Percentiles rank a stretch among this genome's conserved stretches.
Conservation (phyloP, 163 green algal genomes). For the Scenedesmus sp. region DNA sequence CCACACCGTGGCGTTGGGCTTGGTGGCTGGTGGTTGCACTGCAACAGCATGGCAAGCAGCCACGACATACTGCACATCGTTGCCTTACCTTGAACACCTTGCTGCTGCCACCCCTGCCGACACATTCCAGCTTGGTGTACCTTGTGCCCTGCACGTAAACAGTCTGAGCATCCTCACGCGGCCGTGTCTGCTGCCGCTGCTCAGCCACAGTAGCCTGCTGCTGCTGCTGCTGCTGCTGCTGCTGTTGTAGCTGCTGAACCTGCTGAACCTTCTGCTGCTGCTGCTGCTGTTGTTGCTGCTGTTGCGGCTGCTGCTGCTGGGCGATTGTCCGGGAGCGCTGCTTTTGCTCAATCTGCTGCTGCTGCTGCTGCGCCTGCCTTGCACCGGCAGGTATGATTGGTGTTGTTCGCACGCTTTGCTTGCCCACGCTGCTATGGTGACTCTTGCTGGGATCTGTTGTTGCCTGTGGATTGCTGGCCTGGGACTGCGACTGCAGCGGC, state of each 20-base stretch:
- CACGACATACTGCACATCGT: neutral
- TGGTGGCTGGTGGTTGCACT: neutral
- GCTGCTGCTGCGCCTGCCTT: slow-evolving; percentile 36
- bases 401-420: neutral
- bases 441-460: neutral
- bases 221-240: neutral
- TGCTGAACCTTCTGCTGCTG: too few relatives aligned
- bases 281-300: slow-evolving; percentile 35
- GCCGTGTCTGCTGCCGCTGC: neutral
- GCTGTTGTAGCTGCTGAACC: slow-evolving; percentile 27
- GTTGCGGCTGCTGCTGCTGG: slow-evolving; percentile 44
- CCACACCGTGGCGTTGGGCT: neutral
- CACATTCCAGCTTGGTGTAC: slow-evolving; percentile 97
- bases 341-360: slow-evolving; percentile 9
- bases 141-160: slow-evolving; percentile 84
- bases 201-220: slow-evolving; percentile 4
- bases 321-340: neutral
- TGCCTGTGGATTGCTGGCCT: slow-evolving; percentile 32
- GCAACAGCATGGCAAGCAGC: neutral
- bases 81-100: slow-evolving; percentile 94
- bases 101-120: slow-evolving; percentile 93
- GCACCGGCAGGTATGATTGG: slow-evolving; percentile 28
- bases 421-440: neutral
- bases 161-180: slow-evolving; percentile 47
- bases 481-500: slow-evolving; percentile 17